Evolutionary conservation across 805 yeast genomes (phyloP).

Genomic region (Saturnispora sekii): DNA sequence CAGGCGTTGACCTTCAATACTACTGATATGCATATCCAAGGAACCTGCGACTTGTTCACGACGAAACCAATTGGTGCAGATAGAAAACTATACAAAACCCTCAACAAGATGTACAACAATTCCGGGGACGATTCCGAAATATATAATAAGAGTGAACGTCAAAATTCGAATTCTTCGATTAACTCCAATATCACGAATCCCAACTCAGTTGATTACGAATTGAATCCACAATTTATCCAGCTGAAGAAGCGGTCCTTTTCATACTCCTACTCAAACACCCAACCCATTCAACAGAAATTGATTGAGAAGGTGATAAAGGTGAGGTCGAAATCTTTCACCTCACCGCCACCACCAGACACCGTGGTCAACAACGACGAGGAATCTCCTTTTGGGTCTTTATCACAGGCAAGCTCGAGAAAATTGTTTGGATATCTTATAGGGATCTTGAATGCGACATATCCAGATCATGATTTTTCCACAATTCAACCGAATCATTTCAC

Average conservation of each 20-base stretch:
- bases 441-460: conserved; percentile 83
- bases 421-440: conserved; percentile 87
- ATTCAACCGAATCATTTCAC: conserved; percentile 71
- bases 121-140: conserved; percentile 7
- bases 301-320: conserved; percentile 10
- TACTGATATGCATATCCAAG: conserved; percentile 65
- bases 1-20: conserved; percentile 77
- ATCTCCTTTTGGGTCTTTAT: conserved; percentile 88
- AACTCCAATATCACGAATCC: conserved; percentile 9
- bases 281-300: conserved; percentile 12
- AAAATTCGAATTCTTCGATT: conserved; percentile 18
- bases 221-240: conserved; percentile 24
- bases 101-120: conserved; percentile 49
- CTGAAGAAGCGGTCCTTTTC: conserved; percentile 26
- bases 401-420: conserved; percentile 75
- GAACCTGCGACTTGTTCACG: conserved; percentile 88
- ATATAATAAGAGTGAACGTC: conserved; percentile 9
- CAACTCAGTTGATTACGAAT: conserved; percentile 11
- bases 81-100: conserved; percentile 75
- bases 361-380: conserved; percentile 4
- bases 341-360: conserved; percentile 19
- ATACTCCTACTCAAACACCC: conserved; percentile 21
- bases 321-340: conserved; percentile 25
- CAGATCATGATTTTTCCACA: conserved; percentile 89
- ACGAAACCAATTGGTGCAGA: conserved; percentile 91